Percentiles rank a stretch among this genome's conserved stretches.
Evolutionary conservation across 345 rosid genomes (phyloP).

Genomic region (Barbarea vulgaris): DNA sequence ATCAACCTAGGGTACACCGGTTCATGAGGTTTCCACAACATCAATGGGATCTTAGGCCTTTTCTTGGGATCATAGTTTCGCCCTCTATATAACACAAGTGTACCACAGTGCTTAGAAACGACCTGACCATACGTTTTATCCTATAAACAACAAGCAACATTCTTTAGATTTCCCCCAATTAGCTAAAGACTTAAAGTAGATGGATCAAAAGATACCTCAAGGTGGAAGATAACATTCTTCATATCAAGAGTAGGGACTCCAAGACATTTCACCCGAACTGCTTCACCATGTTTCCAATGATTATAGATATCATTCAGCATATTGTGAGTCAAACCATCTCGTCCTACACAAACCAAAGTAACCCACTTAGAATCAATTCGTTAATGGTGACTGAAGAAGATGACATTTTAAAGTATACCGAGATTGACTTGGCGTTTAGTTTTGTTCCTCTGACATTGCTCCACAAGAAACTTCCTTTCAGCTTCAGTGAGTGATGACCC

Average conservation of each 20-base stretch:
- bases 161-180: neutral
- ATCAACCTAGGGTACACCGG: conserved; percentile 86
- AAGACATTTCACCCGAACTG: conserved; percentile 82
- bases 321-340: conserved; percentile 97
- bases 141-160: conserved; percentile 19
- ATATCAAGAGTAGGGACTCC: conserved; percentile 91
- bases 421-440: conserved; percentile 76
- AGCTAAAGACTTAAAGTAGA: neutral
- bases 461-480: conserved; percentile 80
- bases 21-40: conserved; percentile 97
- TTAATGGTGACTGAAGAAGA: neutral
- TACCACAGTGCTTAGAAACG: conserved; percentile 75
- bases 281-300: conserved; percentile 78
- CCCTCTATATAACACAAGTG: conserved; percentile 76
- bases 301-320: conserved; percentile 90
- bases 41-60: conserved; percentile 78
- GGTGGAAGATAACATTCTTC: conserved; percentile 82
- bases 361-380: neutral
- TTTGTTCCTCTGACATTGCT: conserved; percentile 63
- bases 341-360: conserved; percentile 48
- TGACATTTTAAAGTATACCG: conserved; percentile 34
- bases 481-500: conserved; percentile 68
- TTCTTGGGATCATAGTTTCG: conserved; percentile 74
- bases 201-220: conserved; percentile 58
- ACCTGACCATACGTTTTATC: conserved; percentile 65